A percentile compares a stretch with the other conserved stretches of the same genome.
phyloP scores from a whole-genome alignment of 2,329 filamentous ascomycete genomes.

The Colletotrichum sp. region DNA sequence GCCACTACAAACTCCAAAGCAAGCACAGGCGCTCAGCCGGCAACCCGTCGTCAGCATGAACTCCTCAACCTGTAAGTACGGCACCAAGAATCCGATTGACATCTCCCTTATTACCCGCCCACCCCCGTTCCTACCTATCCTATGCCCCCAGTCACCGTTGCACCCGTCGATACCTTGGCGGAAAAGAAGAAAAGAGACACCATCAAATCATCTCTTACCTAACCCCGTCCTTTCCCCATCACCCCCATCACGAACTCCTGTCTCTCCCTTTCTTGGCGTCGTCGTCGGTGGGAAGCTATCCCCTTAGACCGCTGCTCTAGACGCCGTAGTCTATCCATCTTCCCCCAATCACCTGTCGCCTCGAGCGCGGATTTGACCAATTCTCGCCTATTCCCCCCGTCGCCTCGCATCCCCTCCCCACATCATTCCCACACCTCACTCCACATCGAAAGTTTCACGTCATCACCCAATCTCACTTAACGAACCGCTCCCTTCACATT shows the following conservation, averaged over 20 bases:
- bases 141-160: background rate
- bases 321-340: background rate
- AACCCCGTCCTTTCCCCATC: background rate
- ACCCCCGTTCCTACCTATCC: background rate
- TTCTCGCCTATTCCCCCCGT: background rate
- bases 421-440: constrained; percentile 6
- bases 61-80: constrained; percentile 12
- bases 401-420: background rate
- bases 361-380: background rate
- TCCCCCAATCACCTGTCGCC: background rate
- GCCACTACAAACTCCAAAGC: background rate
- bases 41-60: constrained; percentile 10
- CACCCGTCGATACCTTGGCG: background rate
- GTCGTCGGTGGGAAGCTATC: background rate
- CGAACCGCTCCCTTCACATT: background rate
- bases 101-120: background rate
- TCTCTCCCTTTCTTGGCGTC: background rate
- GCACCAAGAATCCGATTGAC: background rate
- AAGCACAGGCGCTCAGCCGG: constrained; percentile 1
- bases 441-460: constrained; percentile 19
- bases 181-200: background rate
- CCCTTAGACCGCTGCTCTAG: background rate
- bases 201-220: background rate
- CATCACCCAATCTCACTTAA: constrained; percentile 15
- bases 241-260: background rate